Percentiles rank a stretch among this genome's conserved stretches.
Evolutionary conservation across 345 rosid genomes (phyloP).

Genomic region (Euphorbia tirucalli): DNA sequence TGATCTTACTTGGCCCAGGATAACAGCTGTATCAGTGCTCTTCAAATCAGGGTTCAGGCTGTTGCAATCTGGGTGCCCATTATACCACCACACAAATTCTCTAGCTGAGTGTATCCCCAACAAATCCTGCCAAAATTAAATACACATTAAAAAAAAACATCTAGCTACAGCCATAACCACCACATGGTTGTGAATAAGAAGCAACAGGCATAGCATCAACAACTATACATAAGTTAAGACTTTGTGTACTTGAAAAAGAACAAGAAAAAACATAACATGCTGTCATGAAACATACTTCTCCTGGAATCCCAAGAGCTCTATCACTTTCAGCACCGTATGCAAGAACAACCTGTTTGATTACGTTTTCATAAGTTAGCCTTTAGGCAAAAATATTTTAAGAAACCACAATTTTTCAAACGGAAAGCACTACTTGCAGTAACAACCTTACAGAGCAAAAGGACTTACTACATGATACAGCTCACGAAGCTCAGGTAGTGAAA

Average conservation of each 20-base stretch:
- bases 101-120: constrained; percentile 77
- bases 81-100: constrained; percentile 99
- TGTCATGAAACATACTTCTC: constrained; percentile 57
- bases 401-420: not conserved
- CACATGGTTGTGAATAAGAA: not conserved
- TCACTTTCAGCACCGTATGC: constrained; percentile 98
- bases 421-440: not conserved
- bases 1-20: constrained; percentile 69
- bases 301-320: constrained; percentile 71
- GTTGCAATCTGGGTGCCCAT: constrained; percentile 81
- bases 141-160: not conserved
- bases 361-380: constrained; percentile 4
- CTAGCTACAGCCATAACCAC: not conserved
- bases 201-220: not conserved
- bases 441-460: not conserved
- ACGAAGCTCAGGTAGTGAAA: constrained; percentile 73
- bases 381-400: not conserved
- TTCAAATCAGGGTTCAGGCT: constrained; percentile 65
- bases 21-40: constrained; percentile 67
- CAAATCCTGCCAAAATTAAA: constrained; percentile 43
- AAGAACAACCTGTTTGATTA: constrained; percentile 71
- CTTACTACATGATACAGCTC: constrained; percentile 74
- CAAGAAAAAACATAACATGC: not conserved
- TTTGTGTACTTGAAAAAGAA: not conserved
- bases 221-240: not conserved